Evolutionary conservation across 306 rosid species (phyloP), one percentile per base, ranked within the genome.

Genomic region (Dalbergia cochinchinensis): DNA sequence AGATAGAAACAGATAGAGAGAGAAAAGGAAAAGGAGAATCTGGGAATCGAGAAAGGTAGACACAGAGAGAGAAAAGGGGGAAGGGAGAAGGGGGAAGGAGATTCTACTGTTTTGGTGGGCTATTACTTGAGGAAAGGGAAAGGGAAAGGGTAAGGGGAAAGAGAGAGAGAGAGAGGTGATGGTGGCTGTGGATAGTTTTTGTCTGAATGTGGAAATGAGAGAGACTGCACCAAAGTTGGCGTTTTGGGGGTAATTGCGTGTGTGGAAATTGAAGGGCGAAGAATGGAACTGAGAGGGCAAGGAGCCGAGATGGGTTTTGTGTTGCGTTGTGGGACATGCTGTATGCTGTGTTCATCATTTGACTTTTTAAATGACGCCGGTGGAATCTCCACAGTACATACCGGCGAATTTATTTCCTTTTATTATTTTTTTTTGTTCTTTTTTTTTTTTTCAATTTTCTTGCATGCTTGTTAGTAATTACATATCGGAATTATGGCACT

Each of bases 301-400:
- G 45, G 34, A n/a, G 11, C 15, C n/a, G 76, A 6, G n/a, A 35
- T 22, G 14, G 11, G 34, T 20, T 54, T 31, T 11, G 72, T 59
- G 42, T 18, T 22, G 60, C 33, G 78, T 47, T 74, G 57, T n/a
- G 47, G 10, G 62, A 44, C 83, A 57, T 57, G 6, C 26, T 22
- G 26, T 22, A 35, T 35, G 31, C 3, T 33, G 62, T 15, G 31
- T 37, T 13, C 47, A 12, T 45, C 39, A 70, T 78, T 83, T 58
- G 69, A 80, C 84, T 55, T 80, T 73, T 42, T 65, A 14, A 31
- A 20, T 50, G 74, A 62, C 78, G 67, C 44, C 69, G 73, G 47
- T 22, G 67, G 83, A 78, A 78, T 78, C 80, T 83, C 9, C 81
- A 68, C 4, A 4, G 64, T 45, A 45, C 41, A 42, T 39, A 41